Evolutionary conservation across 1,139 yeast genomes (phyloP).

Genomic region (Petasospora rhodanensis): DNA sequence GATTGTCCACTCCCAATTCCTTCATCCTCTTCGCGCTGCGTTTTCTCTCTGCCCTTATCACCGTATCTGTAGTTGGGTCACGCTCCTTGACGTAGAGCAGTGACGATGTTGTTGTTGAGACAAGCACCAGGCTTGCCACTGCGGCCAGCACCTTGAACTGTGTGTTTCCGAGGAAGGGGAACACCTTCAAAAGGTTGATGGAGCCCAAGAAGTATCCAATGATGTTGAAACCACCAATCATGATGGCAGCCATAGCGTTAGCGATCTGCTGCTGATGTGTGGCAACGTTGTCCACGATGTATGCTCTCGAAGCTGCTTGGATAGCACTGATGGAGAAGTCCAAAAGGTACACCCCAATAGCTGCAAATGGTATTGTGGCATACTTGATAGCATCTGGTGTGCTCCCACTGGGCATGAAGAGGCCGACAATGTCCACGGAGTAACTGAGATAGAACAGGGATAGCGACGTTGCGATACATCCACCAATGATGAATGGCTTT

Average conservation of each 20-base stretch:
- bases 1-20: constrained; percentile 31
- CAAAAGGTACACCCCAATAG: constrained; percentile 43
- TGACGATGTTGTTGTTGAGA: constrained; percentile 36
- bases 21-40: constrained; percentile 27
- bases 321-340: constrained; percentile 56
- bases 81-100: constrained; percentile 38
- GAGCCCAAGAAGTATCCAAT: constrained; percentile 49
- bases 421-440: constrained; percentile 36
- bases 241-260: constrained; percentile 72
- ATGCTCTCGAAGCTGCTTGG: constrained; percentile 56
- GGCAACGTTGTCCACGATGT: constrained; percentile 54
- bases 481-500: constrained; percentile 51
- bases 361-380: constrained; percentile 41
- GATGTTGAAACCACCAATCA: constrained; percentile 56
- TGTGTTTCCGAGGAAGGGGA: constrained; percentile 38
- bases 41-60: constrained; percentile 33
- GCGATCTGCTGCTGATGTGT: constrained; percentile 49
- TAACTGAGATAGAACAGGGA: constrained; percentile 45
- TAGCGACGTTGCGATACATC: constrained; percentile 40
- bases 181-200: constrained; percentile 33
- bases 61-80: constrained; percentile 39
- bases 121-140: constrained; percentile 39
- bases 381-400: constrained; percentile 21
- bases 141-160: constrained; percentile 48
- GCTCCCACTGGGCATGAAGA: constrained; percentile 24